Conservation (phyloP, 2,329 filamentous ascomycete genomes). For the Fusarium chuoi region DNA sequence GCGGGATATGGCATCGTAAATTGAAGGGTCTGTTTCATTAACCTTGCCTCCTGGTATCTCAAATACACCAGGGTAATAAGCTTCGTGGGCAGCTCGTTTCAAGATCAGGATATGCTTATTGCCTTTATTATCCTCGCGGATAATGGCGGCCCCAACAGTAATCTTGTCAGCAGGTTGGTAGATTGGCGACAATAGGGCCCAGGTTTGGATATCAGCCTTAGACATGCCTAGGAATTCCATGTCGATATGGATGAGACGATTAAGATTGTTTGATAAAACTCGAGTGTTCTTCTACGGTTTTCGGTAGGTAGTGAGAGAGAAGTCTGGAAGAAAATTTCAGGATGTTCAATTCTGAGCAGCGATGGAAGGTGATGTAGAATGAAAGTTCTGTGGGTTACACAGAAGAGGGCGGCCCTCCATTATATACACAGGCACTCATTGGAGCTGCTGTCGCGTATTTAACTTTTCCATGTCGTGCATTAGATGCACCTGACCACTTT, state of each 20-base stretch:
- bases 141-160: neutral
- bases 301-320: neutral
- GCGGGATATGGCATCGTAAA: neutral
- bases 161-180: neutral
- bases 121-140: neutral
- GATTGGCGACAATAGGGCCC: neutral
- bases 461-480: neutral
- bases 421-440: neutral
- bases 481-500: neutral
- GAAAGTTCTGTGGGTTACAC: neutral
- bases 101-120: neutral
- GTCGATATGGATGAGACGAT: neutral
- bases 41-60: neutral
- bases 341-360: neutral
- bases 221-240: neutral
- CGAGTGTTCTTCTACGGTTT: neutral
- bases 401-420: neutral
- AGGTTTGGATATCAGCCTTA: neutral
- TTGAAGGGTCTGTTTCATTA: neutral
- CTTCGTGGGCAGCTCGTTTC: neutral
- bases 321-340: neutral
- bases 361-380: neutral
- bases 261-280: neutral
- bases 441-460: neutral
- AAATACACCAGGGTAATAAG: neutral